Percentiles rank a stretch among this genome's conserved stretches.
phyloP scores from a whole-genome alignment of 108 stramenopile genomes.

The Aureococcus anophagefferens region DNA sequence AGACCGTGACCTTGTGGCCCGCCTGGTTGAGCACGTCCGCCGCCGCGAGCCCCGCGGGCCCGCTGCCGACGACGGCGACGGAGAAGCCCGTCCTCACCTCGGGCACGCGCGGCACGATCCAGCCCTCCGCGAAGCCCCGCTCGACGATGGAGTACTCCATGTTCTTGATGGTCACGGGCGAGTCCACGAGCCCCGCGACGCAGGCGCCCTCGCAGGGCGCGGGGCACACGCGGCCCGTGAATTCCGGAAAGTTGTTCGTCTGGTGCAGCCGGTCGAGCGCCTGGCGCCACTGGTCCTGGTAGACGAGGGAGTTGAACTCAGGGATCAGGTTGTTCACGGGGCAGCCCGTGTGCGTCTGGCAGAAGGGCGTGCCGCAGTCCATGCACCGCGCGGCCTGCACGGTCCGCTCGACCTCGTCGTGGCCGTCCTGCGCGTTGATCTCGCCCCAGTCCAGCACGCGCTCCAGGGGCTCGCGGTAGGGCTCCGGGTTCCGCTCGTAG shows the following conservation, averaged over 20 bases:
- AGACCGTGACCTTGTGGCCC: constrained; percentile 93
- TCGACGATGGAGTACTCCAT: constrained; percentile 95
- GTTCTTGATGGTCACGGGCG: constrained; percentile 91
- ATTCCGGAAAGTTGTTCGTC: constrained; percentile 99
- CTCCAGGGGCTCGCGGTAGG: constrained; percentile 78
- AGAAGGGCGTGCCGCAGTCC: constrained; percentile 97
- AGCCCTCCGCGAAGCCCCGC: constrained; percentile 82
- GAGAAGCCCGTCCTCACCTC: constrained; percentile 74
- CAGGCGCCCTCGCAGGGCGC: constrained; percentile 95
- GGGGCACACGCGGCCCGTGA: constrained; percentile 92
- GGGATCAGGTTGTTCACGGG: constrained; percentile 94
- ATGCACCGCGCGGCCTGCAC: constrained; percentile 90
- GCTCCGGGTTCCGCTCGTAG: constrained; percentile 91
- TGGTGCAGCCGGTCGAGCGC: constrained; percentile 83
- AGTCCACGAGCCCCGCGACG: constrained; percentile 86
- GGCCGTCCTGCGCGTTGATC: constrained; percentile 76
- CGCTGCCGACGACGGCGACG: constrained; percentile 85
- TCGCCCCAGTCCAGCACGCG: constrained; percentile 87
- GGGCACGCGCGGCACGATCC: constrained; percentile 77
- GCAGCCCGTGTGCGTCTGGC: constrained; percentile 92
- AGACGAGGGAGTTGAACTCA: constrained; percentile 94
- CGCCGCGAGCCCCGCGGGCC: constrained; percentile 79
- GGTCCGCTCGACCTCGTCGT: constrained; percentile 77
- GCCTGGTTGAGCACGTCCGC: constrained; percentile 90
- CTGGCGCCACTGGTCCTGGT: constrained; percentile 84